These are phyloP conservation scores for Annulohypoxylon maeteangense DNA, from an alignment of 495 filamentous ascomycete genomes.

Conservation along the genomic window DNA sequence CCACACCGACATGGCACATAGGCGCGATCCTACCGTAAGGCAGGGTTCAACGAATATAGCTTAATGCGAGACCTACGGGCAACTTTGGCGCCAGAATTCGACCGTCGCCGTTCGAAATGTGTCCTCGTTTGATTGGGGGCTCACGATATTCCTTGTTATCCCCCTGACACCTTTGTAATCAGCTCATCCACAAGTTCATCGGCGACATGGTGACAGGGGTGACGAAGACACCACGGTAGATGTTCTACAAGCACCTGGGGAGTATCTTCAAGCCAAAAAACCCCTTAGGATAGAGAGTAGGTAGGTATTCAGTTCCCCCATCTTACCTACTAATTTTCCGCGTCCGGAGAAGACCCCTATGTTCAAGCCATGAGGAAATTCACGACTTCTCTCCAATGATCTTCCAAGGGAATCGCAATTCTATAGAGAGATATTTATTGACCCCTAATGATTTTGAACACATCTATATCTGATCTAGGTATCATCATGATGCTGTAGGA, in stretches of 20 bases:
- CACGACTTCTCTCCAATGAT: background rate
- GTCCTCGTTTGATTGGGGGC: constrained; percentile 36
- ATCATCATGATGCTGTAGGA: background rate
- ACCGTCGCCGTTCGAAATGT: constrained; percentile 19
- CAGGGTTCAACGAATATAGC: constrained; percentile 11
- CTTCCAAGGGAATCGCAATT: background rate
- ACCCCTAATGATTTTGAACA: background rate
- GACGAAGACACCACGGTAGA: background rate
- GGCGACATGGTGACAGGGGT: constrained; percentile 5
- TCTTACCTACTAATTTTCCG: background rate
- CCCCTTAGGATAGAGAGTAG: background rate
- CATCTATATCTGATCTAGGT: background rate
- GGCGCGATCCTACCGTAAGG: constrained; percentile 8
- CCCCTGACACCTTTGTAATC: background rate
- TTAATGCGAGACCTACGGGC: background rate
- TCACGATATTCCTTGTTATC: constrained; percentile 1
- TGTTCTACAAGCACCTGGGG: background rate
- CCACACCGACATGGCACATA: constrained; percentile 5
- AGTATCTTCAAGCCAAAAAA: background rate
- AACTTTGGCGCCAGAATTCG: constrained; percentile 12
- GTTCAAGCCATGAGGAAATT: background rate
- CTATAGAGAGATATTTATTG: background rate
- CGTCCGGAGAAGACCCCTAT: background rate
- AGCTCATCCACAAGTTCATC: constrained; percentile 10
- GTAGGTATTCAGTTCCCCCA: background rate